These are phyloP conservation scores for Elymus sibiricus DNA, from an alignment of 176 grass and related monocot genomes.

Conservation along the genomic window DNA sequence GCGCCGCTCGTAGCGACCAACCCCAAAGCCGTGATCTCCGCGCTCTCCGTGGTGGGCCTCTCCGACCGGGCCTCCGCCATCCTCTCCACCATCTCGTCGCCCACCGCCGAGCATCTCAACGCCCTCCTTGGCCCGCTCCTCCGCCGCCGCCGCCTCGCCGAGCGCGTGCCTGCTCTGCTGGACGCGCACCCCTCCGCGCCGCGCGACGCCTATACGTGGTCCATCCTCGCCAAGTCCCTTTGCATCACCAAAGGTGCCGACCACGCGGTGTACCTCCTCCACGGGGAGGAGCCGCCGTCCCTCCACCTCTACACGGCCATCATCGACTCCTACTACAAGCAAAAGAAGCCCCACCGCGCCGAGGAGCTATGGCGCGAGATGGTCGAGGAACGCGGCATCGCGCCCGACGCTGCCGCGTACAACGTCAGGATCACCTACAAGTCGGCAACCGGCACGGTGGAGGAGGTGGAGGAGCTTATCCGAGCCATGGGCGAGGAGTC, in stretches of 20 bases:
- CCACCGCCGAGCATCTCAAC: conserved; percentile 42
- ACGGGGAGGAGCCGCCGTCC: conserved; percentile 18
- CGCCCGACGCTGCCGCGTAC: conserved; percentile 31
- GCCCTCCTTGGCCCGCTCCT: conserved; percentile 38
- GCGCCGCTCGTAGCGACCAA: conserved; percentile 29
- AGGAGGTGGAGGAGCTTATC: conserved; percentile 50
- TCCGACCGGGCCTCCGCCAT: conserved; percentile 33
- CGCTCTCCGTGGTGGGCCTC: conserved; percentile 39
- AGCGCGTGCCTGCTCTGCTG: conserved; percentile 8
- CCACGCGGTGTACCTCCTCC: conserved; percentile 41
- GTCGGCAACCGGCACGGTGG: conserved; percentile 35
- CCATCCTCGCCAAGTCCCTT: conserved; percentile 50
- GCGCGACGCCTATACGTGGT: conserved; percentile 28
- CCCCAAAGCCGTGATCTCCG: conserved; percentile 11
- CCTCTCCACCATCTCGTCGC: conserved; percentile 16
- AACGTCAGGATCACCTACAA: conserved; percentile 47
- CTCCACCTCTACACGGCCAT: conserved; percentile 35
- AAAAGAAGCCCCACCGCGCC: conserved; percentile 41
- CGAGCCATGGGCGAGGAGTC: conserved; percentile 39
- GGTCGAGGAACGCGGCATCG: conserved; percentile 33
- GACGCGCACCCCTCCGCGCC: conserved; percentile 15
- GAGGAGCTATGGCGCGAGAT: conserved; percentile 51
- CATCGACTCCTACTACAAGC: conserved; percentile 60
- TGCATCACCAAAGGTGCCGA: conserved; percentile 38
- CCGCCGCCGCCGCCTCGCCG: conserved; percentile 32